Conservation (phyloP, 352 stramenopile genomes). For the Pythium aristosporum region DNA sequence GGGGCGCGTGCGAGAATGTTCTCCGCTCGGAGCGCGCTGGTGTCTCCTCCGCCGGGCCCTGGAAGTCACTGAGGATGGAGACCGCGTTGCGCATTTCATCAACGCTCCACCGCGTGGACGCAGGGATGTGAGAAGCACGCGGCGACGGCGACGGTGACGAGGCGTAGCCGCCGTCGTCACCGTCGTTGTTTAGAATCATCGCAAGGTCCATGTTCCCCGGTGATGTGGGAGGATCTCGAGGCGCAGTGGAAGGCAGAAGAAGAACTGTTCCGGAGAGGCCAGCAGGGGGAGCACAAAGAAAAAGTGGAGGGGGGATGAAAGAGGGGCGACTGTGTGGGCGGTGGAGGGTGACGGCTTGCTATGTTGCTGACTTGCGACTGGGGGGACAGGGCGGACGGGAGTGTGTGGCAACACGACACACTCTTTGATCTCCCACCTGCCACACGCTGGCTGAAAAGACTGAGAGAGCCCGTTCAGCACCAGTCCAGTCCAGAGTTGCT, state of each 20-base stretch:
- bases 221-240: not conserved
- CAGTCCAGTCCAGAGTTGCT: slow-evolving; percentile 24
- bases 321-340: slow-evolving; percentile 5
- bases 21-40: slow-evolving; percentile 1
- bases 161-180: slow-evolving; percentile 25
- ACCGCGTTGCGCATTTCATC: slow-evolving; percentile 64
- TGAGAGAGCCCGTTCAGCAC: slow-evolving; percentile 25
- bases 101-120: slow-evolving; percentile 34
- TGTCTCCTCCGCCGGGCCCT: slow-evolving; percentile 4
- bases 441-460: slow-evolving; percentile 23
- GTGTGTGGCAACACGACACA: slow-evolving; percentile 29
- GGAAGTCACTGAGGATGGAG: slow-evolving; percentile 65
- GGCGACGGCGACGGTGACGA: slow-evolving; percentile 12
- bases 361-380: slow-evolving; percentile 31
- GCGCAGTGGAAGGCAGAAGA: slow-evolving; percentile 16
- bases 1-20: not conserved
- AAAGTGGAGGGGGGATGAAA: slow-evolving; percentile 12
- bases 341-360: slow-evolving; percentile 23
- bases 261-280: slow-evolving; percentile 15
- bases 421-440: slow-evolving; percentile 10
- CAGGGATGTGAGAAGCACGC: slow-evolving; percentile 4
- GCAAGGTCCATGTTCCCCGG: slow-evolving; percentile 28
- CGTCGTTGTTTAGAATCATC: slow-evolving; percentile 29
- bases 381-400: slow-evolving; percentile 14
- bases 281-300: slow-evolving; percentile 9